Evolutionary conservation across 768 basidiomycete species (phyloP), one percentile per base, ranked within the genome.

Genomic region (Leccinum barrowsii): DNA sequence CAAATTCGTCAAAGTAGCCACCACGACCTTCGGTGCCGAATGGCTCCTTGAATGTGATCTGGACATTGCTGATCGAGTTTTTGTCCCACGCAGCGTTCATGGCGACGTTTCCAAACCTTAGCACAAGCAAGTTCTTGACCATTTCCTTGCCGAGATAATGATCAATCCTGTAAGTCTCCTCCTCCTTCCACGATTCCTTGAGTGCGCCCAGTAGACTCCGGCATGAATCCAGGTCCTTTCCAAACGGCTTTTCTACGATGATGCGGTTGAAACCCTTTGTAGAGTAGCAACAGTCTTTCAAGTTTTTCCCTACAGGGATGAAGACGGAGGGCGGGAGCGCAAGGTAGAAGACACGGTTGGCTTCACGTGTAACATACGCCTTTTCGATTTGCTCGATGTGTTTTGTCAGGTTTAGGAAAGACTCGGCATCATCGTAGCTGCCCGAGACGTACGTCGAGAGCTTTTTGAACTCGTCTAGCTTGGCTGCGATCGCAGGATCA

Each of bases 1-100:
- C 97, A 75, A 98, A 99, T 76, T 98, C 95, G 73, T 99, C 96
- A 78, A 99, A 99, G 82, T 99, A 99, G 17, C 97, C 96, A n/a
- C 96, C 96, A 64, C 96, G 91, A n/a, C 96, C 96, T 72, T 99
- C 97, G 50, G 96, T 99, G 19, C 96, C 96, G 71, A 98, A 98
- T 2, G 95, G 94, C 75, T 98, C 97, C 79, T 98, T 98, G 85
- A 98, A 98, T 15, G 94, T 97, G 76, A 98, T 97, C 75, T 99
- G 97, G 34, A 99, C 94, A 70, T 94, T 98, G 76, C 84, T 86
- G 78, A 99, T 89, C 59, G 86, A 92, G 74, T 95, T 93, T 75
- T 92, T 96, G 78, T 98, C 95, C 92, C 95, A 97, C 40, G 85
- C 83, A 28, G 92, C 85, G 62, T 85, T 85, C 79, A 97, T 75